Evolutionary conservation across 2,329 filamentous ascomycete species (phyloP).

Genomic region (Ophiostoma perfectum): DNA sequence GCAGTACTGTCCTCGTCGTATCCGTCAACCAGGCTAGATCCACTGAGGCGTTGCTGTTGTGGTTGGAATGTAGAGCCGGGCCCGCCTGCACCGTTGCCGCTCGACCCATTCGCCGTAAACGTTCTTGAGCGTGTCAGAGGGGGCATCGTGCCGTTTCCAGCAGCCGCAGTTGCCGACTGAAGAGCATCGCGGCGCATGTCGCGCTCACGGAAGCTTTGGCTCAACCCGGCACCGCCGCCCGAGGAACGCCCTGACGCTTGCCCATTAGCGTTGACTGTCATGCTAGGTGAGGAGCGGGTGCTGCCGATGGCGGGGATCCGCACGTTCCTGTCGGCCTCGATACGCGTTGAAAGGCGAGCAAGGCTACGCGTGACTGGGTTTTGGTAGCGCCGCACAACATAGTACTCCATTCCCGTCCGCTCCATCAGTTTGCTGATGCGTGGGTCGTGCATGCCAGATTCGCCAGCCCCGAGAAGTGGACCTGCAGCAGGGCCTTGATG

Average conservation of each 20-base stretch:
- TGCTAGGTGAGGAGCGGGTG: constrained; percentile 11
- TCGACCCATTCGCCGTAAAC: neutral
- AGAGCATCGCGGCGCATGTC: constrained; percentile 25
- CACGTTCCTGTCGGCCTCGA: constrained; percentile 44
- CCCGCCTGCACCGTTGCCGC: constrained; percentile 32
- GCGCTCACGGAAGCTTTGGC: constrained; percentile 38
- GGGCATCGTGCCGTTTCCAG: constrained; percentile 14
- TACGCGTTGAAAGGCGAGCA: constrained; percentile 47
- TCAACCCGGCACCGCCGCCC: constrained; percentile 30
- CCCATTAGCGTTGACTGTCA: constrained; percentile 25
- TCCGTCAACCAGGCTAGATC: constrained; percentile 45
- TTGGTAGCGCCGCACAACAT: constrained; percentile 67
- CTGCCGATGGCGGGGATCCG: constrained; percentile 31
- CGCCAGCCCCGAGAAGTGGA: constrained; percentile 47
- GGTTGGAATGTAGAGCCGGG: constrained; percentile 28
- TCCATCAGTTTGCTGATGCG: constrained; percentile 61
- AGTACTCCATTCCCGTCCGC: constrained; percentile 65
- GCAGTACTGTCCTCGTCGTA: constrained; percentile 48
- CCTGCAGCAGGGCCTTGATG: constrained; percentile 32
- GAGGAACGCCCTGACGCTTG: neutral
- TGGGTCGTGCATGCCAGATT: constrained; percentile 57
- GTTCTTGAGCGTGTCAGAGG: constrained; percentile 13
- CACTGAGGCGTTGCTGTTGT: constrained; percentile 40
- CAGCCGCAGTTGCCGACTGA: constrained; percentile 17
- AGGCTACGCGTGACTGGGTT: constrained; percentile 64